Evolutionary conservation across 1,284 basidiomycete species (phyloP), one percentile per base, ranked within the genome.

Genomic region (Gymnopus androsaceus): DNA sequence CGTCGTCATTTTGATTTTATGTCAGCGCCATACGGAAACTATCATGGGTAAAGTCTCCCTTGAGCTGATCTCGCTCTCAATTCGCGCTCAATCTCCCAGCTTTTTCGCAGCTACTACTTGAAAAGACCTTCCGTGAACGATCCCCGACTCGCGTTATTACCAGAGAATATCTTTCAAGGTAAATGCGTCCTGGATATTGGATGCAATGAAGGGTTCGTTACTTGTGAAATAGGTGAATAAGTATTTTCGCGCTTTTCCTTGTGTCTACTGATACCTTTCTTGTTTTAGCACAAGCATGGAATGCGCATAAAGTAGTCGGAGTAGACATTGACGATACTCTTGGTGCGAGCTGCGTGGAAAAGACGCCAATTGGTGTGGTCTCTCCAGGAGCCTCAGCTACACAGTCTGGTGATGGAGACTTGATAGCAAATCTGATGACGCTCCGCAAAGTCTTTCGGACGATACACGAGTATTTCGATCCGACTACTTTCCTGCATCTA

Each of bases 121-220:
- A 90, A 88, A 70, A 81, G 88, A 9, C 83, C 84, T 0, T 78
- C 74, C 19, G 64, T 75, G 1, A 71, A 71, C 25, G 88, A 92
- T 66, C 77, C 79, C 0, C 78, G 90, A 19, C 76, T 92, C 1
- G 70, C 77, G 2, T 68, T 86, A 9, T 69, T 94, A 1, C 83
- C 88, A 0, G 48, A 66, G 3, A 63, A 70, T 3, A 72, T 88
- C 28, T 84, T 93, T 63, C 21, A 57, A 2, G 76, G 70, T 21
- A 81, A 80, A 54, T 72, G 76, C 45, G 85, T 94, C 1, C 76
- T 94, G 9, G 92, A 94, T 66, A 70, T 94, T 0, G 92, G 92
- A 2, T 92, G 89, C 66, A 94, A 94, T 67, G 87, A 91, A 66
- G 92, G 92, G 1, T 83, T 80, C 76, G 83, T 94, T 21, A 87